These are phyloP conservation scores for Nannochloris sp. DNA, from an alignment of 139 green algal genomes.

Conservation along the genomic window DNA sequence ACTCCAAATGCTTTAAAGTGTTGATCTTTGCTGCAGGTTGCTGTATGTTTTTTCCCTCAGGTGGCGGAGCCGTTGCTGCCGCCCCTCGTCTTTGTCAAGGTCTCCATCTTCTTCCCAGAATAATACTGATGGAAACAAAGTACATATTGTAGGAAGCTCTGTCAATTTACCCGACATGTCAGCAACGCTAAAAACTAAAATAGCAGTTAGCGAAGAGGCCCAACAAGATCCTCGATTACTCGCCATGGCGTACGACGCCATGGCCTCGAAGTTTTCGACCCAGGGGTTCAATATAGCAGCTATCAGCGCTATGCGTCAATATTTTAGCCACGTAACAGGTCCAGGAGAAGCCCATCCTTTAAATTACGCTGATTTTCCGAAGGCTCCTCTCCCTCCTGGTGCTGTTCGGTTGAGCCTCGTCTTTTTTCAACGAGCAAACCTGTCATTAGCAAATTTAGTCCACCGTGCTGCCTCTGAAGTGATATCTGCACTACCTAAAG, in stretches of 20 bases:
- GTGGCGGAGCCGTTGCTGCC: too few species aligned
- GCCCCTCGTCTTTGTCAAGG: too few species aligned
- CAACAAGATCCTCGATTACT: constrained; percentile 23
- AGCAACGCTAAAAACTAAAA: constrained; percentile 25
- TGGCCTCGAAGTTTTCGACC: constrained; percentile 19
- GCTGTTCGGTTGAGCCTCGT: constrained; percentile 26
- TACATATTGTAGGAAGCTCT: neutral
- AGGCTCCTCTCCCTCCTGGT: constrained; percentile 21
- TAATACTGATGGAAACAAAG: neutral
- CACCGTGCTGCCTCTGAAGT: constrained; percentile 13
- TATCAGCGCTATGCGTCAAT: constrained; percentile 23
- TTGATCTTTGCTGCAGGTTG: too few species aligned
- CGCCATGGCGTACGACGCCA: constrained; percentile 28
- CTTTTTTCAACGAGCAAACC: constrained; percentile 27
- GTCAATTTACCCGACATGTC: constrained; percentile 25
- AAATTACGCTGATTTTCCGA: constrained; percentile 31
- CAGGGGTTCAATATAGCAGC: constrained; percentile 31
- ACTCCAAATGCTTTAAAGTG: too few species aligned
- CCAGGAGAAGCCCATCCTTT: constrained; percentile 18
- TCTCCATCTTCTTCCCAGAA: too few species aligned
- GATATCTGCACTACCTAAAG: constrained; percentile 13
- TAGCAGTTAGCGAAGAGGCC: constrained; percentile 15
- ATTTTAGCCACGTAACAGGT: constrained; percentile 21
- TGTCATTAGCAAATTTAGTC: neutral
- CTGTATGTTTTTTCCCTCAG: too few species aligned